phyloP scores from a whole-genome alignment of 176 grass and related monocot genomes.

The Bolboschoenus planiculmis region DNA sequence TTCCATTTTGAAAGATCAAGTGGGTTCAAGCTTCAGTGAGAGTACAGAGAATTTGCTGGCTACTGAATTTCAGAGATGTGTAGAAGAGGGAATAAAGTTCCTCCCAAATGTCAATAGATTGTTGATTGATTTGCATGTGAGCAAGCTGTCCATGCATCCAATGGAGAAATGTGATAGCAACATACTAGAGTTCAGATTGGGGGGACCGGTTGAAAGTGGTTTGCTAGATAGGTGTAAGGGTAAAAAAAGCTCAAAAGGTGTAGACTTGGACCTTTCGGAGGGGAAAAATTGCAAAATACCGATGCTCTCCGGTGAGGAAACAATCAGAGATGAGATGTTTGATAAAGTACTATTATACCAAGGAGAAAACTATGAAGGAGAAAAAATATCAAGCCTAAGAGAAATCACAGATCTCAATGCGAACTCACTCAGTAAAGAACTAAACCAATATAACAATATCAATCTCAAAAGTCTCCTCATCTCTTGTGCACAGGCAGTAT shows the following conservation, averaged over 20 bases:
- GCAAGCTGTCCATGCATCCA: neutral
- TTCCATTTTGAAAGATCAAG: neutral
- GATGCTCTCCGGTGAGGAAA: slow-evolving; percentile 25
- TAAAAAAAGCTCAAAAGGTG: slow-evolving; percentile 4
- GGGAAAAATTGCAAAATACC: slow-evolving; percentile 33
- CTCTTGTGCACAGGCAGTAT: slow-evolving; percentile 38
- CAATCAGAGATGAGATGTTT: slow-evolving; percentile 38
- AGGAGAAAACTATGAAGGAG: neutral
- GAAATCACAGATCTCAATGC: slow-evolving; percentile 17
- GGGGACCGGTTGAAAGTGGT: neutral
- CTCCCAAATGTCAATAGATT: slow-evolving; percentile 33
- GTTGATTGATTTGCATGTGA: slow-evolving; percentile 22
- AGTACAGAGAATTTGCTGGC: neutral
- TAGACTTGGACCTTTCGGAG: slow-evolving; percentile 22
- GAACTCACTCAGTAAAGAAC: no score
- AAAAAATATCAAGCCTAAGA: slow-evolving; percentile 30
- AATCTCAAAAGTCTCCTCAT: slow-evolving; percentile 43
- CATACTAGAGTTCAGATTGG: neutral
- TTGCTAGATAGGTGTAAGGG: neutral
- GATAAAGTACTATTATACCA: slow-evolving; percentile 43
- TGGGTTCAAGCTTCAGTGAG: neutral
- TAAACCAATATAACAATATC: slow-evolving; percentile 9
- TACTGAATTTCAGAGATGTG: slow-evolving; percentile 32
- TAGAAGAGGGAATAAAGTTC: slow-evolving; percentile 40
- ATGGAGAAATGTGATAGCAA: neutral